Evolutionary conservation across 495 filamentous ascomycete genomes (phyloP).

Genomic region (Sphaerosporella brunnea): DNA sequence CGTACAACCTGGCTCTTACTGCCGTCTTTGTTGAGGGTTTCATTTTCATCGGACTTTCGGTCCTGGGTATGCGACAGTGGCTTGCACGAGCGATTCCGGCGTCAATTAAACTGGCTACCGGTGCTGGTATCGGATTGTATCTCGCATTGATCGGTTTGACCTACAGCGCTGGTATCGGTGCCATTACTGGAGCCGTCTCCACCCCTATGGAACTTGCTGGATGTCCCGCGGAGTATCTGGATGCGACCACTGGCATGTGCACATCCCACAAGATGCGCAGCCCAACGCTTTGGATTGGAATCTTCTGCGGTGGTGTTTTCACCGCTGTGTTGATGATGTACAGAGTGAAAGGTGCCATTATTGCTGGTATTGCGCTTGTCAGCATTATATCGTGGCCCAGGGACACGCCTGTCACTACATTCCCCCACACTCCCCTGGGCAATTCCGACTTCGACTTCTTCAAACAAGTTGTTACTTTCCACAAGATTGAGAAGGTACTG

Average conservation of each 20-base stretch:
- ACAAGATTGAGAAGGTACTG: conserved; percentile 47
- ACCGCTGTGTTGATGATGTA: conserved; percentile 66
- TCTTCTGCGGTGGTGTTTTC: conserved; percentile 63
- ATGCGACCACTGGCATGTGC: conserved; percentile 19
- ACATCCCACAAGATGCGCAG: conserved; percentile 47
- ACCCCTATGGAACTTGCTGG: conserved; percentile 55
- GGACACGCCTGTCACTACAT: conserved; percentile 52
- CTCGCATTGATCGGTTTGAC: conserved; percentile 64
- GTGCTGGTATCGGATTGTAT: conserved; percentile 65
- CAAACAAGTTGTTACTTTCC: conserved; percentile 64
- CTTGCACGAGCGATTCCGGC: conserved; percentile 57
- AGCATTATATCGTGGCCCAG: conserved; percentile 74
- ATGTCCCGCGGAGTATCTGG: conserved; percentile 31
- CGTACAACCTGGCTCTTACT: conserved; percentile 53
- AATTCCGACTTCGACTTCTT: conserved; percentile 60
- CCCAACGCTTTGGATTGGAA: conserved; percentile 64
- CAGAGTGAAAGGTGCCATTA: conserved; percentile 63
- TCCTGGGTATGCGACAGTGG: conserved; percentile 67
- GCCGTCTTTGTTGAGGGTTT: conserved; percentile 67
- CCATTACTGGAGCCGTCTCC: conserved; percentile 39
- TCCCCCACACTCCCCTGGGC: conserved; percentile 50
- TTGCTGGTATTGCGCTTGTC: conserved; percentile 60
- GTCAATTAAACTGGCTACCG: conserved; percentile 68
- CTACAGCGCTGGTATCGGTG: conserved; percentile 61
- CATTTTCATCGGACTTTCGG: conserved; percentile 37